phyloP scores from a whole-genome alignment of 176 grass and related monocot species.

The Aegilops sharonensis region DNA sequence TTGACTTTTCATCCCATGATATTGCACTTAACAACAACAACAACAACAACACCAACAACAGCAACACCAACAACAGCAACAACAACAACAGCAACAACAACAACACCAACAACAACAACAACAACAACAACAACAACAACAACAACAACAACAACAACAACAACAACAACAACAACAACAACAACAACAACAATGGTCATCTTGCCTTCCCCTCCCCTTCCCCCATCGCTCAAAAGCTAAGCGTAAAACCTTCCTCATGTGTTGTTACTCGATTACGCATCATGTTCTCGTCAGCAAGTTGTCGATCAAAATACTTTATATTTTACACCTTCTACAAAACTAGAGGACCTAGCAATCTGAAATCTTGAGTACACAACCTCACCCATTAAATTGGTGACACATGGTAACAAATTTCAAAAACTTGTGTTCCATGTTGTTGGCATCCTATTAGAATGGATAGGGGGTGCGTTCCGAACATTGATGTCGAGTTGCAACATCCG shows the following conservation, averaged over 20 bases:
- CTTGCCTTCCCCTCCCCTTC: too few relatives aligned
- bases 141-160: too few relatives aligned
- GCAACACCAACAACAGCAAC: too few relatives aligned
- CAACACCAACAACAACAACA: too few relatives aligned
- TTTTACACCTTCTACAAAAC: not conserved
- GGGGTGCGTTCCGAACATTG: constrained; percentile 63
- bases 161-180: too few relatives aligned
- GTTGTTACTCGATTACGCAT: not conserved
- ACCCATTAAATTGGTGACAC: not conserved
- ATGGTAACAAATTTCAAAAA: constrained; percentile 18
- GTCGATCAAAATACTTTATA: not conserved
- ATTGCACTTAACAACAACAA: too few relatives aligned
- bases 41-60: too few relatives aligned
- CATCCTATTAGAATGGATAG: constrained; percentile 50
- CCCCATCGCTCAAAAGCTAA: not conserved
- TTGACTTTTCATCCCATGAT: not conserved
- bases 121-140: too few relatives aligned
- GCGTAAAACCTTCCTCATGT: not conserved
- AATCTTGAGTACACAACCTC: not conserved
- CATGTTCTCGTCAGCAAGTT: not conserved
- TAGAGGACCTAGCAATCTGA: not conserved
- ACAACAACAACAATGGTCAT: too few relatives aligned
- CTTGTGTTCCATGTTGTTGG: constrained; percentile 62
- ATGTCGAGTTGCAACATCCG: constrained; percentile 76
- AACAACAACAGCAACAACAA: too few relatives aligned